Conservation (phyloP, 495 filamentous ascomycete species). For the Aspergillus egyptiacus region DNA sequence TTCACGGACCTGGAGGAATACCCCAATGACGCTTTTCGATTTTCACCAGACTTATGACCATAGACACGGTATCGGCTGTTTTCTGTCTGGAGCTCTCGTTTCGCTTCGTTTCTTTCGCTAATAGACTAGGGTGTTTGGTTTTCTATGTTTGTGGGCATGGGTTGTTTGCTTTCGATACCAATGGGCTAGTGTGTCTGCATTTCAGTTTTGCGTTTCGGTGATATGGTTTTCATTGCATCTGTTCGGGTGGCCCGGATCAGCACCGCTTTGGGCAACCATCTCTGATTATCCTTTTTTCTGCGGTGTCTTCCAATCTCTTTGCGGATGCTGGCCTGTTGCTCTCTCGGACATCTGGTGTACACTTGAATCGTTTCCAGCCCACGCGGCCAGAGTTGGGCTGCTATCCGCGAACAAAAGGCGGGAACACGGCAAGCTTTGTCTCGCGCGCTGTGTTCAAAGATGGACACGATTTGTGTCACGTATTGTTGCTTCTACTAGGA, state of each 20-base stretch:
- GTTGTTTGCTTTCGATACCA: conserved; percentile 27
- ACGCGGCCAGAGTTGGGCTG: not conserved
- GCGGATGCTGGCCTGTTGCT: not conserved
- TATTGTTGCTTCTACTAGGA: conserved; percentile 14
- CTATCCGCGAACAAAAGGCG: conserved; percentile 17
- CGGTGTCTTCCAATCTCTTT: not conserved
- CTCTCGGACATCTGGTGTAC: conserved; percentile 1
- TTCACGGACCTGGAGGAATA: conserved; percentile 22
- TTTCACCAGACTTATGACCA: conserved; percentile 34
- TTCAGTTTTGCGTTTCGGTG: conserved; percentile 20
- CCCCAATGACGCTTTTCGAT: conserved; percentile 24
- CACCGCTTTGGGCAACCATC: conserved; percentile 18
- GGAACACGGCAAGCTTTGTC: conserved; percentile 13
- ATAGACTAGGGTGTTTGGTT: conserved; percentile 37
- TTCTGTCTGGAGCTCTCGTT: conserved; percentile 24
- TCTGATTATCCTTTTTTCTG: conserved; percentile 14
- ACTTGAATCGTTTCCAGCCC: not conserved
- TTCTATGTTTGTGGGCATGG: conserved; percentile 31
- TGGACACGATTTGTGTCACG: conserved; percentile 13
- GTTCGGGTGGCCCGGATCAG: conserved; percentile 13
- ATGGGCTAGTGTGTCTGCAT: conserved; percentile 22
- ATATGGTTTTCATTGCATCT: conserved; percentile 6
- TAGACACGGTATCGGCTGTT: conserved; percentile 45
- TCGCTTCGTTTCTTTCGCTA: conserved; percentile 38
- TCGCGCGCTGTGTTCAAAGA: conserved; percentile 1